phyloP scores from a whole-genome alignment of 257 asterid species.

The Nicotiana noctiflora region DNA sequence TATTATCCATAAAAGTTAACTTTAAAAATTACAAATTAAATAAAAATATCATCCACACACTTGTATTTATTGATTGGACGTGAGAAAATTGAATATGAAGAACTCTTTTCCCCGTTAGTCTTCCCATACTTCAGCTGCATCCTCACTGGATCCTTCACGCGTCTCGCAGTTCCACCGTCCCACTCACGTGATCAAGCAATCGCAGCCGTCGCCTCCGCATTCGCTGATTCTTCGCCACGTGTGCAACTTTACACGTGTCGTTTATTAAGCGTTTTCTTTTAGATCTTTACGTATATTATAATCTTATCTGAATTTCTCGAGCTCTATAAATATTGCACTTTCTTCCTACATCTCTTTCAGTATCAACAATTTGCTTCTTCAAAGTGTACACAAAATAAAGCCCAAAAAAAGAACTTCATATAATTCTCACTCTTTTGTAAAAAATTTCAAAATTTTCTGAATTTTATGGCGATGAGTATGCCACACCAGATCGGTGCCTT shows the following conservation, averaged over 20 bases:
- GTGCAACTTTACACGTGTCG: conserved; percentile 37
- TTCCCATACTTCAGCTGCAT: conserved; percentile 1
- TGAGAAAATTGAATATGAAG: not conserved
- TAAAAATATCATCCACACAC: no score
- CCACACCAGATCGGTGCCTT: conserved; percentile 80
- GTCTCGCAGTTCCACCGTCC: conserved; percentile 51
- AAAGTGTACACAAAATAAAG: not conserved
- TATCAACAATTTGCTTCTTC: not conserved
- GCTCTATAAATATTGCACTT: conserved; percentile 15
- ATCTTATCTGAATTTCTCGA: conserved; percentile 16
- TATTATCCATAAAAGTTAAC: no score
- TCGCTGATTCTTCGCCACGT: conserved; percentile 40
- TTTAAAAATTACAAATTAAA: no score
- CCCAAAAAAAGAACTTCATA: not conserved
- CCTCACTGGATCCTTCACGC: conserved; percentile 28
- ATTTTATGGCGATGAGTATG: conserved; percentile 83
- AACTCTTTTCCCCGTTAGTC: not conserved
- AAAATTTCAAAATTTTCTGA: not conserved
- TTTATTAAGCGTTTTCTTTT: conserved; percentile 8
- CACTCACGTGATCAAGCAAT: conserved; percentile 41
- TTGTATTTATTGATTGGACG: not conserved
- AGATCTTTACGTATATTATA: conserved; percentile 17
- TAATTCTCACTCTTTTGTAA: not conserved
- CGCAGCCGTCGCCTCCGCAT: conserved; percentile 38
- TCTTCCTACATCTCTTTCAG: not conserved